phyloP scores from a whole-genome alignment of 2,329 filamentous ascomycete species.

The Fusarium sp. region DNA sequence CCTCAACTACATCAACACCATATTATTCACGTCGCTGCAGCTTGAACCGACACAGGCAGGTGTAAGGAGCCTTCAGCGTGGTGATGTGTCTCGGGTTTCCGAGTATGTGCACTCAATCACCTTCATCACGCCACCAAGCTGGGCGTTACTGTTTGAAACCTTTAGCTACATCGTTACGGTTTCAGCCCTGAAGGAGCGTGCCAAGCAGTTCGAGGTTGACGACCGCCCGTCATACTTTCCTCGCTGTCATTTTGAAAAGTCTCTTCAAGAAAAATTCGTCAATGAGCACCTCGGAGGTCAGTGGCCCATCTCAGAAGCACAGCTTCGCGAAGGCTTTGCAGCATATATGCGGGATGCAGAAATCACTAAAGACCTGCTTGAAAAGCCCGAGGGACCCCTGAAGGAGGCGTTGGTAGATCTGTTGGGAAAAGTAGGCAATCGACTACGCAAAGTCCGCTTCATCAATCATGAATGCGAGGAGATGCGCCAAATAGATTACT shows the following conservation, averaged over 20 bases:
- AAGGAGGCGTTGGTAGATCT: background rate
- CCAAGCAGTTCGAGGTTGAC: background rate
- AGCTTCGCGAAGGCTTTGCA: conserved; percentile 3
- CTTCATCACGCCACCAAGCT: conserved; percentile 7
- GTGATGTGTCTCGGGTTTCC: background rate
- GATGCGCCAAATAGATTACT: no score
- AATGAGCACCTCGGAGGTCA: conserved; percentile 2
- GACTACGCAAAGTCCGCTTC: background rate
- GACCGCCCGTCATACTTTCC: background rate
- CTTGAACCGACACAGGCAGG: background rate
- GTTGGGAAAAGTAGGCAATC: background rate
- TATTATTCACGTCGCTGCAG: background rate
- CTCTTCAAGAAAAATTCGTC: background rate
- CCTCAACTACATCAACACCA: conserved; percentile 11
- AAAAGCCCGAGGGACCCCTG: background rate
- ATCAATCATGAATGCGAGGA: no score
- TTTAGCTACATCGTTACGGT: background rate
- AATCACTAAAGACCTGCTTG: background rate
- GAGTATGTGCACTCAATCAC: background rate
- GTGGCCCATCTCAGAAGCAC: conserved; percentile 2
- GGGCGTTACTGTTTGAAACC: background rate
- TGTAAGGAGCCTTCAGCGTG: background rate
- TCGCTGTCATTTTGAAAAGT: background rate
- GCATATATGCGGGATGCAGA: conserved; percentile 9
- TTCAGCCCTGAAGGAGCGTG: background rate